A percentile compares a stretch with the other conserved stretches of the same genome.
Evolutionary conservation across 1,284 basidiomycete species (phyloP).

Genomic region (Naganishia liquefaciens): DNA sequence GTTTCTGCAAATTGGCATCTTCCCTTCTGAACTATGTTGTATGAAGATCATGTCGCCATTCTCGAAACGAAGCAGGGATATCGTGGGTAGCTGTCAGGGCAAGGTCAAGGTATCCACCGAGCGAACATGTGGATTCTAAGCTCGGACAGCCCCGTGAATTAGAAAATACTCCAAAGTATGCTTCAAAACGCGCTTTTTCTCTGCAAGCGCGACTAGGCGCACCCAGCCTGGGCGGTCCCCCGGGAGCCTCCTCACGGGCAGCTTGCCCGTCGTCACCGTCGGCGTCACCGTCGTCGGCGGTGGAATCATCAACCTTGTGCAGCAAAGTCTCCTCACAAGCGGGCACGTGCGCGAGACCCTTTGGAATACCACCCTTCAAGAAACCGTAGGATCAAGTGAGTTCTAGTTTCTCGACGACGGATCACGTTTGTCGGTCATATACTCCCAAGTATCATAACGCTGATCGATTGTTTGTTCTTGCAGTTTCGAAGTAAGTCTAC

Average conservation of each 20-base stretch:
- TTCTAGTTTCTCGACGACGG: background rate
- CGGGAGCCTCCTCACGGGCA: slow-evolving; percentile 20
- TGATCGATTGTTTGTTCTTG: background rate
- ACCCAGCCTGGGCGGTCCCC: background rate
- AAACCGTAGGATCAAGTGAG: slow-evolving; percentile 27
- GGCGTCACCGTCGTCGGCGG: slow-evolving; percentile 8
- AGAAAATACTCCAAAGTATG: background rate
- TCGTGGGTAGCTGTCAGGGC: no score
- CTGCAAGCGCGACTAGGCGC: no score
- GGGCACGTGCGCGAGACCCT: slow-evolving; percentile 1
- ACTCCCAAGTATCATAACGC: background rate
- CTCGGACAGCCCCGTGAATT: no score
- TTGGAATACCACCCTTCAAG: slow-evolving; percentile 28
- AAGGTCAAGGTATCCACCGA: no score
- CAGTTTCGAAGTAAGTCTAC: slow-evolving; percentile 27
- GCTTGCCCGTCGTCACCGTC: slow-evolving; percentile 18
- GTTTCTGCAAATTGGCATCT: no score
- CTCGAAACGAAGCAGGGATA: no score
- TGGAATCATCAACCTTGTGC: slow-evolving; percentile 22
- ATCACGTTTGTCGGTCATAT: slow-evolving; percentile 13
- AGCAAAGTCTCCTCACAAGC: slow-evolving; percentile 8
- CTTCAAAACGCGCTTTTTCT: background rate
- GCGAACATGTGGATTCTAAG: no score
- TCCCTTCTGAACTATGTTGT: no score
- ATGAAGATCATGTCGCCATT: no score